phyloP scores from a whole-genome alignment of 495 filamentous ascomycete genomes.

The Poronia punctata region DNA sequence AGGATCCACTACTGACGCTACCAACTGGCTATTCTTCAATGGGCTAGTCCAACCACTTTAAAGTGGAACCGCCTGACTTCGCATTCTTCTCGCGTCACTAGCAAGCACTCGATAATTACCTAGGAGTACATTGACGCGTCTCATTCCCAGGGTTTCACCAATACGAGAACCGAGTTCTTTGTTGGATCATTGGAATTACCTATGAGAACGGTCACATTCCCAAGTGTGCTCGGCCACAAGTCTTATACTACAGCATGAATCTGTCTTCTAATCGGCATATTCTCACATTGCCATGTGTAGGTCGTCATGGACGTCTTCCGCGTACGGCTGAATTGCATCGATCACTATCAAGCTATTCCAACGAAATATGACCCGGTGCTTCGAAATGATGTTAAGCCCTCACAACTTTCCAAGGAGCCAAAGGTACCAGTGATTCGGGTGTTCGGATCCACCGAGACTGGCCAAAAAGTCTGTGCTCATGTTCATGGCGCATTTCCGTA shows the following conservation, averaged over 20 bases:
- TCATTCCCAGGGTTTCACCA: too few species aligned
- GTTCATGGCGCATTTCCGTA: constrained; percentile 95
- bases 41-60: too few species aligned
- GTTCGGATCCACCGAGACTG: constrained; percentile 90
- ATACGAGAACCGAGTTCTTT: too few species aligned
- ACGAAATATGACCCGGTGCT: constrained; percentile 77
- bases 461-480: constrained; percentile 94
- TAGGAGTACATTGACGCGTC: too few species aligned
- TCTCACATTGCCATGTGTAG: constrained; percentile 11
- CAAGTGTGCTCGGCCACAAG: too few species aligned
- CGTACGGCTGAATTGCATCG: constrained; percentile 89
- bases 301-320: constrained; percentile 59
- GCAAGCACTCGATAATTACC: too few species aligned
- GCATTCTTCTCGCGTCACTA: too few species aligned
- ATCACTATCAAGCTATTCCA: constrained; percentile 77
- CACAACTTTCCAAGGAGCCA: constrained; percentile 50
- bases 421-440: constrained; percentile 82
- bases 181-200: too few species aligned
- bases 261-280: neutral
- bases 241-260: neutral
- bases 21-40: too few species aligned
- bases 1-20: too few species aligned
- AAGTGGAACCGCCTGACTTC: too few species aligned
- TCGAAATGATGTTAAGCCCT: constrained; percentile 46
- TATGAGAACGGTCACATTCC: too few species aligned